These are phyloP conservation scores for Penicillium sp. DNA, from an alignment of 2,329 filamentous ascomycete species.

Conservation along the genomic window DNA sequence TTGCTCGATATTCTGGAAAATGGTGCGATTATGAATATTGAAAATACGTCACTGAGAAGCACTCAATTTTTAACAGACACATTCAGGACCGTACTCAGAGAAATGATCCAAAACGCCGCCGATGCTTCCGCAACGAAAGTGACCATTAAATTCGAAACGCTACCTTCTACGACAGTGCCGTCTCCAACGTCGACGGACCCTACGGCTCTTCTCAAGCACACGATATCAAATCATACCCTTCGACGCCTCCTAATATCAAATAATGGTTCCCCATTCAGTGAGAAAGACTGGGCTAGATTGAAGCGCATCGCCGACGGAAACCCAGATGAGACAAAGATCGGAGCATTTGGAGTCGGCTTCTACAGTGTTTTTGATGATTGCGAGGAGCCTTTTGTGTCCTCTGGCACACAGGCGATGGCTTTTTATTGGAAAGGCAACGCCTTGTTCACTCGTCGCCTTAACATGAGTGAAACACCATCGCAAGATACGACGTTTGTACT, in stretches of 20 bases:
- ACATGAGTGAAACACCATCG: constrained; percentile 60
- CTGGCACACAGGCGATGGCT: constrained; percentile 86
- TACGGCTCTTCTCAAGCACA: constrained; percentile 72
- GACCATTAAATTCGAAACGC: constrained; percentile 84
- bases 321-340: constrained; percentile 97
- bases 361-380: constrained; percentile 98
- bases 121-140: constrained; percentile 89
- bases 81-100: constrained; percentile 61
- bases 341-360: constrained; percentile 95
- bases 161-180: constrained; percentile 73
- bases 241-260: constrained; percentile 86
- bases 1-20: constrained; percentile 93
- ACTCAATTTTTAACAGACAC: constrained; percentile 9
- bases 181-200: constrained; percentile 59
- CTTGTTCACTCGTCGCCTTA: constrained; percentile 81
- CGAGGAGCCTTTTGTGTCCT: constrained; percentile 94
- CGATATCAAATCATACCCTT: constrained; percentile 76
- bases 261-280: constrained; percentile 78
- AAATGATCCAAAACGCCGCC: constrained; percentile 97
- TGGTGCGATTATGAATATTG: constrained; percentile 56
- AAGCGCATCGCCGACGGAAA: constrained; percentile 99
- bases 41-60: not conserved
- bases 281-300: constrained; percentile 85
- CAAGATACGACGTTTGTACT: constrained; percentile 85
- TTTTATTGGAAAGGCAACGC: constrained; percentile 99